Percentiles rank a stretch among this genome's conserved stretches.
These are phyloP conservation scores for Cerioporus squamosus DNA, from an alignment of 1,284 basidiomycete genomes.

Conservation along the genomic window DNA sequence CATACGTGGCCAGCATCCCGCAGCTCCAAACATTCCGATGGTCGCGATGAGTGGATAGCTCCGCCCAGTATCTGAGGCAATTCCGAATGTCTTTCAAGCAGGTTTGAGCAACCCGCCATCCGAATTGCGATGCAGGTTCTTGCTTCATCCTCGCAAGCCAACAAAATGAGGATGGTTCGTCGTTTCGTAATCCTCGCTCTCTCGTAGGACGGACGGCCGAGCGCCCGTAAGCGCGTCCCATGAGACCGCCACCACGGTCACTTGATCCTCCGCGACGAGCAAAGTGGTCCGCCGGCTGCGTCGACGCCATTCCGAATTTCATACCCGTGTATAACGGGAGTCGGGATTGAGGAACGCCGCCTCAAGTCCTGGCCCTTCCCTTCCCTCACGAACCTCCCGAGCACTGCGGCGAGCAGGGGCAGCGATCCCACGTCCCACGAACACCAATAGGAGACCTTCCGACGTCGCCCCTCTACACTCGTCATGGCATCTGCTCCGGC, in stretches of 20 bases:
- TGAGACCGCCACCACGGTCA: conserved; percentile 24
- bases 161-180: not conserved
- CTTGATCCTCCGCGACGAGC: conserved; percentile 12
- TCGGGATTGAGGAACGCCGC: not conserved
- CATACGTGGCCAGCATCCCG: too few relatives aligned
- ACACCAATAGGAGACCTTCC: not conserved
- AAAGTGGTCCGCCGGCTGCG: not conserved
- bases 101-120: too few relatives aligned
- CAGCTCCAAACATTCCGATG: too few relatives aligned
- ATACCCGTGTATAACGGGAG: conserved; percentile 3
- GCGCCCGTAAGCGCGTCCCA: conserved; percentile 5
- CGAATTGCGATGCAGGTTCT: too few relatives aligned
- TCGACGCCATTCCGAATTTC: conserved; percentile 12
- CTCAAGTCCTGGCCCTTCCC: not conserved
- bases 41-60: too few relatives aligned
- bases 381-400: not conserved
- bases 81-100: too few relatives aligned
- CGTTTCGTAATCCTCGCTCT: conserved; percentile 7
- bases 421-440: not conserved
- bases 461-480: not conserved
- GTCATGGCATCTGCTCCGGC: conserved; percentile 11
- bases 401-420: not conserved
- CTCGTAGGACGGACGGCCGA: conserved; percentile 13
- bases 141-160: too few relatives aligned
- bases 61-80: too few relatives aligned